These are phyloP conservation scores for Colletotrichum sp. DNA, from an alignment of 2,329 filamentous ascomycete genomes.

Conservation along the genomic window DNA sequence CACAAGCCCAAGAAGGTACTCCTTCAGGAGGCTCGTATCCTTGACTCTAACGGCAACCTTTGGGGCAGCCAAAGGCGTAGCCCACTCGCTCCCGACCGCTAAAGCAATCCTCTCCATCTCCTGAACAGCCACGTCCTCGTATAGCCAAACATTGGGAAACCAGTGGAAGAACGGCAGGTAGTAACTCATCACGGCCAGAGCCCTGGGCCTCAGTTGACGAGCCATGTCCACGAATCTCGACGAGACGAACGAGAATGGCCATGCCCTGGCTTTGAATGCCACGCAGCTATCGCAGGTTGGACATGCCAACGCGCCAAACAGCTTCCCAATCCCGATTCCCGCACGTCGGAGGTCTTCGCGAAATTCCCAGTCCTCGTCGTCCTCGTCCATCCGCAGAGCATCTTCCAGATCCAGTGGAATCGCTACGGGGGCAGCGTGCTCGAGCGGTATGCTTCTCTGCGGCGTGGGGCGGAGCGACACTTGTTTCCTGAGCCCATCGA, in stretches of 20 bases:
- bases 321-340: not conserved
- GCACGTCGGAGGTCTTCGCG: not conserved
- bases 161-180: not conserved
- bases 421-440: not conserved
- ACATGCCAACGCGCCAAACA: not conserved
- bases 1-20: not conserved
- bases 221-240: not conserved
- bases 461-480: not conserved
- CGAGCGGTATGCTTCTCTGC: not conserved
- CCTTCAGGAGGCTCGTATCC: not conserved
- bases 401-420: not conserved
- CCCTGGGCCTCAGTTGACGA: not conserved
- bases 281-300: not conserved
- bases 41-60: not conserved
- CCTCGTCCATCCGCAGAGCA: not conserved
- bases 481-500: not conserved
- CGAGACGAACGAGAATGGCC: not conserved
- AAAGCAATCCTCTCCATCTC: not conserved
- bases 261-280: not conserved
- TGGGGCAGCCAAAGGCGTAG: not conserved
- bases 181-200: not conserved
- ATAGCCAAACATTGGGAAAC: not conserved
- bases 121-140: not conserved
- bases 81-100: not conserved
- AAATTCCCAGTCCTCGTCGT: not conserved